A percentile compares a stretch with the other conserved stretches of the same genome.
Conservation (phyloP, 2,329 filamentous ascomycete genomes). For the Microsporum canis region DNA sequence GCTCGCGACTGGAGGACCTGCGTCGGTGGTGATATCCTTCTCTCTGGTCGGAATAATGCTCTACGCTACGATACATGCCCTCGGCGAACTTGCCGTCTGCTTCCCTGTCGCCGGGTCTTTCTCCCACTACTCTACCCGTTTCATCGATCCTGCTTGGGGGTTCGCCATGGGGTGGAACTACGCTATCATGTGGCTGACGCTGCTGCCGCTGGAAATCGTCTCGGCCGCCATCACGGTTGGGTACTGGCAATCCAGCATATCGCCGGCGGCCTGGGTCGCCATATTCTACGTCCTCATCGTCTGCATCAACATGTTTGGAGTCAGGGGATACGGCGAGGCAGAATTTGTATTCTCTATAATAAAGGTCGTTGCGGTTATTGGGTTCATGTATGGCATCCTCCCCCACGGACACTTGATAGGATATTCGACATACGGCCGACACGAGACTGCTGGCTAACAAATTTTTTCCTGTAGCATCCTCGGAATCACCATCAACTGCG, state of each 20-base stretch:
- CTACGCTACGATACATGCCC: conserved; percentile 80
- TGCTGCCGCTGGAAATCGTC: conserved; percentile 75
- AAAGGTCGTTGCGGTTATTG: conserved; percentile 76
- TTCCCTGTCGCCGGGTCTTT: conserved; percentile 91
- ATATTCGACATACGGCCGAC: conserved; percentile 25
- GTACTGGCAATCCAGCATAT: conserved; percentile 59
- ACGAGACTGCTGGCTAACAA: conserved; percentile 10
- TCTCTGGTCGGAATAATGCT: conserved; percentile 72
- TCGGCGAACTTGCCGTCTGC: conserved; percentile 81
- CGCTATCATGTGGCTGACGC: conserved; percentile 74
- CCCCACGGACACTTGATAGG: neutral
- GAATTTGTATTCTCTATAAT: conserved; percentile 80
- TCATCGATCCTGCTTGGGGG: conserved; percentile 86
- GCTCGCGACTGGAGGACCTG: conserved; percentile 62
- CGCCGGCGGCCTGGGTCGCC: conserved; percentile 66
- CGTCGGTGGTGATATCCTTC: conserved; percentile 67
- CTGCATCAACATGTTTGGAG: conserved; percentile 73
- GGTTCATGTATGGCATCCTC: conserved; percentile 58
- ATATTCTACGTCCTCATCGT: conserved; percentile 70
- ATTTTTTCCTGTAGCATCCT: conserved; percentile 48
- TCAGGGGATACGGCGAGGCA: conserved; percentile 79
- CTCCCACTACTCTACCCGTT: conserved; percentile 80
- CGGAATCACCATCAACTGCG: conserved; percentile 74
- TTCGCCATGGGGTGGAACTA: conserved; percentile 97
- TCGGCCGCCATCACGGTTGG: conserved; percentile 73